A percentile compares a stretch with the other conserved stretches of the same genome.
Conservation (phyloP, 192 early-diverging fungal genomes). For the Coemansia sp. region DNA sequence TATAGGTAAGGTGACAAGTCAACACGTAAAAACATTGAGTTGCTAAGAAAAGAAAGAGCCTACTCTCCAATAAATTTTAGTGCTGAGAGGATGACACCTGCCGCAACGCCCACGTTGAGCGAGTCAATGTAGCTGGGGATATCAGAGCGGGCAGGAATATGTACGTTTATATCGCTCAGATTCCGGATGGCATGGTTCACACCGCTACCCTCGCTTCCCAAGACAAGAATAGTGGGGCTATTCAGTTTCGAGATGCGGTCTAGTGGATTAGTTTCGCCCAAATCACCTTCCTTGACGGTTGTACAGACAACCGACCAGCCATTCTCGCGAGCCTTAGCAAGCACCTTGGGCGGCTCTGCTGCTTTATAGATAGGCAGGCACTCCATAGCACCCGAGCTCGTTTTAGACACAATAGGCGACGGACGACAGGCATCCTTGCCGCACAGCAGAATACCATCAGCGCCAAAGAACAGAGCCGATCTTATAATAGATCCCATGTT, state of each 20-base stretch:
- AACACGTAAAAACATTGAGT: too few species aligned
- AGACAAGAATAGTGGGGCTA: conserved; percentile 38
- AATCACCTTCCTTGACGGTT: neutral
- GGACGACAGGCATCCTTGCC: conserved; percentile 11
- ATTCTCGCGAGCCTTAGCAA: conserved; percentile 5
- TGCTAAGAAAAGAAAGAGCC: neutral
- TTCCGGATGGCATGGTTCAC: conserved; percentile 10
- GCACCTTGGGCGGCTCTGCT: neutral
- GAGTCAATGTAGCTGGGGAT: conserved; percentile 39
- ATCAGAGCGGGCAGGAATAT: conserved; percentile 30
- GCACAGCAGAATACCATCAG: conserved; percentile 31
- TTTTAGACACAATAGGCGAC: conserved; percentile 36
- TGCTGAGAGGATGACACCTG: conserved; percentile 34
- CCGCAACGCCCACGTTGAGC: conserved; percentile 55
- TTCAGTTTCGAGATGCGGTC: conserved; percentile 12
- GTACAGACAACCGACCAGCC: conserved; percentile 46
- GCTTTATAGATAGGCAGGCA: conserved; percentile 21
- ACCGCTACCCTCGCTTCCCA: conserved; percentile 45
- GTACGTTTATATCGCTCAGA: conserved; percentile 30
- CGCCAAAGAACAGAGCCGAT: conserved; percentile 55
- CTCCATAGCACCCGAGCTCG: conserved; percentile 49
- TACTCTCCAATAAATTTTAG: conserved; percentile 21
- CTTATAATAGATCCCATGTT: conserved; percentile 52
- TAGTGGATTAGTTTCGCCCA: neutral
- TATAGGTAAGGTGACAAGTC: too few species aligned